Base-by-base conservation (phyloP, 1,139 yeast genomes). In the Pichia sorboxylosa region DNA sequence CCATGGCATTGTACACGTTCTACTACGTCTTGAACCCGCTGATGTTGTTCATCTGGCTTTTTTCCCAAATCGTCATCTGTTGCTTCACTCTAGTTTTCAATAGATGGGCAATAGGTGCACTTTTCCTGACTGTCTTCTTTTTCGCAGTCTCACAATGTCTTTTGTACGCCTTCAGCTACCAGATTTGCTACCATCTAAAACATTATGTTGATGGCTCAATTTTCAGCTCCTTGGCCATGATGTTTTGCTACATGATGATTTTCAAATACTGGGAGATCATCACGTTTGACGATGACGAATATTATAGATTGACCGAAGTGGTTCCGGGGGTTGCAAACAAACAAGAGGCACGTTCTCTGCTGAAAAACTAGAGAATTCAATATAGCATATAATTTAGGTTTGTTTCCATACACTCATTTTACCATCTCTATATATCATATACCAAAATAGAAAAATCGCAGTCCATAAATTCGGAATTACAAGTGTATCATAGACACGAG, bases 211-310 rank as follows among this genome's bases (percentile, higher is more conserved):
- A 90, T 49, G 97, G 97, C 1, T 57, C 84, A 22, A 80, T 87
- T 53, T 82, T 87, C 49, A 93, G 87, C 17, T 69, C 92, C 22
- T 49, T 83, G 28, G 73, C 94, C 50, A 83, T 82, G 52, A 54
- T 84, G 31, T 81, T 84, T 48, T 69, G 94, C 6, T 62, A 80
- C 35, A 85, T 90, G 94, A 87, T 90, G 97, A 64, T 87, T 36
- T 87, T 85, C 63, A 87, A 90, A 58, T 83, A 76, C 47, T 90
- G 97, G 96, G 96, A 87, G 49, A 82, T 84, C 72, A 79, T 90
- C 34, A 90, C 97, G n/a, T 73, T 77, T 38, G 97, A 90, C 50
- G 97, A 90, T 54, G 72, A 87, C 49, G 98, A 90, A 58, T 90
- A 90, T 55, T 74, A 90, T 22, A 37, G 54, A 29, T 42, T 37